Evolutionary conservation across 2,329 filamentous ascomycete genomes (phyloP), one percentile per base, ranked within the genome.

Genomic region (Colletotrichum gloeosporioides): DNA sequence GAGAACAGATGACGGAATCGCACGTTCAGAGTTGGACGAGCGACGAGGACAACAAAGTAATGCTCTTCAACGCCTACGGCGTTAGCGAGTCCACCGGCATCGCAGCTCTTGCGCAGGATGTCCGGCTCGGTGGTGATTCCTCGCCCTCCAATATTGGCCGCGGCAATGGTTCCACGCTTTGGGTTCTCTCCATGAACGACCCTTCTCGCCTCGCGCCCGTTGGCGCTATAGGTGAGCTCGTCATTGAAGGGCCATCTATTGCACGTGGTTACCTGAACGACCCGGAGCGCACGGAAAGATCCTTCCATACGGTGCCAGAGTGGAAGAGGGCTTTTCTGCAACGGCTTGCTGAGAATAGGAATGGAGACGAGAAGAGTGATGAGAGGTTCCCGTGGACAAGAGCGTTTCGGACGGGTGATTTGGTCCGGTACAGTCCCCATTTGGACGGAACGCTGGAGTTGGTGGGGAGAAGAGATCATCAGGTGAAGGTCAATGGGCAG

Each of bases 141-240:
- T 18, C 63, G 6, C 27, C 27, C 15, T 13, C 53, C 12, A 55
- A 16, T 18, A 70, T 63, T n/a, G 70, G 70, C 25, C 10, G 34
- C 7, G 70, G 49, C 8, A 22, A 36, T 12, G 78, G 78, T 18
- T 78, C 79, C 22, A 77, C 79, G n/a, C 72, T 78, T 7, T 84
- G 82, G 81, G 73, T 85, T 22, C 79, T 81, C 1, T 78, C 82
- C n/a, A 77, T 81, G 1, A 76, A 73, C 1, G 80, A 83, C 6
- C 65, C 78, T 25, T 71, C 75, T 57, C 77, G 34, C 1, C 79
- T 85, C 4, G 75, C 81, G 55, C 83, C 83, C 8, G 70, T 77
- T 44, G 83, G 83, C 2, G 71, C 59, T 8, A 65, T 81, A 2
- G 73, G 73, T 8, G 73, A 75, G 55, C 49, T 71, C 29, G 61